Base-by-base conservation (phyloP, 805 yeast genomes). In the Zygoascus flipseniorum region DNA sequence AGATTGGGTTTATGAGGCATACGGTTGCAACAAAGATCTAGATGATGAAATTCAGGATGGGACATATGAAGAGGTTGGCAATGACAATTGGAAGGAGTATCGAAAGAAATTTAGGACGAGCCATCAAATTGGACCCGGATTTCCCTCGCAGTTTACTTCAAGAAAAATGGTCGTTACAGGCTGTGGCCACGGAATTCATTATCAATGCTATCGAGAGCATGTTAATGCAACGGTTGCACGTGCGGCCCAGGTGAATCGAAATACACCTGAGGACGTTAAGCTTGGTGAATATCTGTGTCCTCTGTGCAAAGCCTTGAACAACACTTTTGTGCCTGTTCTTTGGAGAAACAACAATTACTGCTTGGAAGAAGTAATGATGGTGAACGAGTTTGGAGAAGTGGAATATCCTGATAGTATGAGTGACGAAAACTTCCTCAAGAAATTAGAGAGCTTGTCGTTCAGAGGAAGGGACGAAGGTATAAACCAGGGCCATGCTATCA, bases 131-230 rank as follows among this genome's bases (percentile, higher is more conserved):
- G 95, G 95, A 0, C 92, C 89, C 0, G 90, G 92, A 0, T 88
- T 85, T 59, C 80, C 82, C 2, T 49, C 50, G 9, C 51, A 42
- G 11, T 42, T 18, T n/a, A 18, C 44, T 14, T 31, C 42, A 9
- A 28, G 56, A 4, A 62, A 55, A 14, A 56, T 58, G 32, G 69
- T 85, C 0, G 73, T 84, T 2, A 78, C 81, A 56, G 84, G 95
- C 50, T 92, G 99, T 72, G 95, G 97, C 1, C 99, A 92, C 69
- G 95, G 96, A 1, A 85, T 92, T 83, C 99, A 92, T 67, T 81
- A 78, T 56, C 74, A 79, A 16, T 92, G 99, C 65, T 85, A 83
- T 62, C 16, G 32, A 35, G 68, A 79, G 51, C 81, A 81, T 54
- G 86, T 81, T 62, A 67, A 85, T n/a, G 51, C 53, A 26, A 77